Evolutionary conservation across 164 flowering plant species (phyloP), one percentile per base, ranked within the genome.

Genomic region (Vitis cinerea): DNA sequence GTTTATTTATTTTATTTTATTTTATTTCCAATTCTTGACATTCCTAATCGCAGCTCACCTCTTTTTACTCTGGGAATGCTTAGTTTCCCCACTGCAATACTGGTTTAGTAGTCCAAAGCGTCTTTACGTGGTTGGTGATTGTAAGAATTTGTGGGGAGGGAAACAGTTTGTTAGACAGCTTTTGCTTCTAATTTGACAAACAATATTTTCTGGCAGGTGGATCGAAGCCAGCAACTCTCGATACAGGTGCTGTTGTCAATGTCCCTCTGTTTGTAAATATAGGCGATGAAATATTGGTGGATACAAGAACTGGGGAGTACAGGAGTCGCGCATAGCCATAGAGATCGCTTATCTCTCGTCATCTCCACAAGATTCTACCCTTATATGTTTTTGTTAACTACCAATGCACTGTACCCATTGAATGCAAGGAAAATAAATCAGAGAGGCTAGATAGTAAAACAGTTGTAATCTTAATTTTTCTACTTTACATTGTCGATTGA

Each of bases 281-380:
- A 15, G 97, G 92, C 6, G 92, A 91, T 8, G 83, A 82, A 60
- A 89, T 96, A 60, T 27, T 93, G 86, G 86, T 93, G 64, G 95
- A 93, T 71, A 81, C 99, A 31, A 92, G 94, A 89, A 88, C 91
- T 29, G 94, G 97, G 66, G 84, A 80, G 78, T 94, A 94, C 81
- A 84, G 83, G 86, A 90, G 79, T 80, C 83, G 97, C 16, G 95
- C 85, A 12, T 84, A 73, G 72, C 17, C 52, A 30, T 31, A n/a
- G 30, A 60, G 50, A 23, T 4, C 23, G 61, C 50, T 44, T 37
- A 30, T 12, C 23, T n/a, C 9, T 14, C 8, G 37, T n/a, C 50
- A 37, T 14, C 50, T 4, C 47, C 15, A 50, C 8, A 44, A 14
- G 15, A 12, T 37, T 37, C 44, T 37, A 3, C 44, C 44, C 44